Evolutionary conservation across 2,329 filamentous ascomycete species (phyloP), one percentile per base, ranked within the genome.

Genomic region (Ceratocystis destructans): DNA sequence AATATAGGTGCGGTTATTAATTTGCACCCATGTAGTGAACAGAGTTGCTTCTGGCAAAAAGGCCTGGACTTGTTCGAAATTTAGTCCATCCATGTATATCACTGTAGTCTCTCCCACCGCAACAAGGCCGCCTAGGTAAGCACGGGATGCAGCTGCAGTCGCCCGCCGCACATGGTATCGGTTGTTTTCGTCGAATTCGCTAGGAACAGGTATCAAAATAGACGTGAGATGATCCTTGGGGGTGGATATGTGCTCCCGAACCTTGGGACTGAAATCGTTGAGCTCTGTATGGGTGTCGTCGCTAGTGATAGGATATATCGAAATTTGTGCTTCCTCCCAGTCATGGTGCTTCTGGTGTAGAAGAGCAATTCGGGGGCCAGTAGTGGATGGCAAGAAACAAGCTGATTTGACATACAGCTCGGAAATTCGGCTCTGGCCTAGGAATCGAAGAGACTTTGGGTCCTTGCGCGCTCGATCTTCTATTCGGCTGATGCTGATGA

Each of bases 1-100:
- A n/a, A 96, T 79, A 77, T 91, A 97, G 71, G 87, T 83, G 48
- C 87, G 86, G 28, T 85, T 84, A 71, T 97, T 89, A 64, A 94
- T 86, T 71, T 87, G 84, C 69, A 89, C 88, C 92, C 93, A 99
- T 1, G 90, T 86, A n/a, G 94, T 87, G 71, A 95, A 97, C 45
- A 96, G 87, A 2, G 88, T 90, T 0, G 91, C 83, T 66, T 93
- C 86, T 0, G 84, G 79, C 1, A 96, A 76, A 0, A 80, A 77
- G 7, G 85, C 81, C 20, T 86, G 83, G 12, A 90, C 81, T 12
- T 81, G 81, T 44, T 85, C 82, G 69, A 87, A 86, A 22, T 81
- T 89, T 44, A 88, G 81, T 68, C 90, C 89, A 71, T 96, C 89
- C 68, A 94, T 86, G 73, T 97, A 97, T 7, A 87, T 84, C 67